Base-by-base conservation (phyloP, 495 filamentous ascomycete species). In the Cladorrhinum samala region DNA sequence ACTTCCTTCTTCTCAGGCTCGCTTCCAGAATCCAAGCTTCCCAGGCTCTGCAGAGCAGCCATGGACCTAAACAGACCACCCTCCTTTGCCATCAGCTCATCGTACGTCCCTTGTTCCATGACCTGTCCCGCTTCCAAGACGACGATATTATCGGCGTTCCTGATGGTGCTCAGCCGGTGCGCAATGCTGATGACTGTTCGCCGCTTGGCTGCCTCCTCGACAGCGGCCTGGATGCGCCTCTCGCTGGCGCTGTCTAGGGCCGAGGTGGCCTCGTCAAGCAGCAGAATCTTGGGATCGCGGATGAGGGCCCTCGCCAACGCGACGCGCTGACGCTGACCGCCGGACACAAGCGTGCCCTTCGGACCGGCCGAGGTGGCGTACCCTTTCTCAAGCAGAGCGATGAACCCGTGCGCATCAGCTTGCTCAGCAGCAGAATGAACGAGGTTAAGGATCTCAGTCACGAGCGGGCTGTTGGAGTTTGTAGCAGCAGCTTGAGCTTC, bases 141-240 rank as follows among this genome's bases (percentile, higher is more conserved):
- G 16, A 95, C 87, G 56, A 97, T 97, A 58, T 92, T 95, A 61
- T 95, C 84, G 0, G 90, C 90, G 43, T 83, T 77, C 63, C 87
- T 91, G 72, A 96, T 91, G 16, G 91, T 97, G 1, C 87, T 91
- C 8, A 97, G 76, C 44, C 91, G 83, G 67, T 97, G 92, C 18
- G 91, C 91, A 64, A 97, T 95, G 11, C 90, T 85, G 59, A 96
- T 91, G 5, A 90, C 95, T 1, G 92, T 97, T 42, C 92, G 79
- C 20, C 89, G 90, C 52, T 85, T 72, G 9, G 89, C 80, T 20
- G 89, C 90, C 41, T 78, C 82, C 57, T 92, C 88, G n/a, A 97
- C 77, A 16, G 92, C 92, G 40, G 83, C 83, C 69, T 96, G 91
- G 4, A 97, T 92, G 6, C 92, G 85, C 36, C 87, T 87, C 70